These are phyloP conservation scores for Solanum etuberosum DNA, from an alignment of 257 asterid genomes.

Conservation along the genomic window DNA sequence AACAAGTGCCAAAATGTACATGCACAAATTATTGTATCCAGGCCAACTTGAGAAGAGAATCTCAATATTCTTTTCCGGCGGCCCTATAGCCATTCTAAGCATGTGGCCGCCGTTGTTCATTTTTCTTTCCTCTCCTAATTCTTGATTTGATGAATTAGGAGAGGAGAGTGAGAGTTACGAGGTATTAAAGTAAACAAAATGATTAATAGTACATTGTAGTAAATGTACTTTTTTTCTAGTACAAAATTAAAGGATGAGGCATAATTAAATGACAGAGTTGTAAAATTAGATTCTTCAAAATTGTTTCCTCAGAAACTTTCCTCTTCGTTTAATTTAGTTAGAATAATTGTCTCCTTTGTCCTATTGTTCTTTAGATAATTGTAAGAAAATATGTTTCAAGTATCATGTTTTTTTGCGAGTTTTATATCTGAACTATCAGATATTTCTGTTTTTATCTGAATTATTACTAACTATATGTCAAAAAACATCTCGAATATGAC, in stretches of 20 bases:
- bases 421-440: background rate
- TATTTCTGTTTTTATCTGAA: too few relatives aligned
- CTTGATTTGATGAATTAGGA: background rate
- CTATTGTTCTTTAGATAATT: background rate
- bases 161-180: background rate
- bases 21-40: slow-evolving; percentile 40
- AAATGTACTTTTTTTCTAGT: background rate
- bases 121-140: background rate
- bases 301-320: too few relatives aligned
- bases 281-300: background rate
- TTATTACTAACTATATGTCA: too few relatives aligned
- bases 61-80: slow-evolving; percentile 54
- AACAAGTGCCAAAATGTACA: slow-evolving; percentile 43
- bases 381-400: too few relatives aligned
- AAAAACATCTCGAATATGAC: background rate
- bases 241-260: background rate
- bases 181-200: background rate
- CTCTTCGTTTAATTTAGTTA: too few relatives aligned
- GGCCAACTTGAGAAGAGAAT: slow-evolving; percentile 70
- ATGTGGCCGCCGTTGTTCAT: background rate
- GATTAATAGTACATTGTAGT: background rate
- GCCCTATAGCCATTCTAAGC: slow-evolving; percentile 23
- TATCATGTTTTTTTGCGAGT: too few relatives aligned
- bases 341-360: background rate
- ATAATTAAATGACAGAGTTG: background rate